Evolutionary conservation across 345 rosid species (phyloP).

Genomic region (Eutrema japonicum): DNA sequence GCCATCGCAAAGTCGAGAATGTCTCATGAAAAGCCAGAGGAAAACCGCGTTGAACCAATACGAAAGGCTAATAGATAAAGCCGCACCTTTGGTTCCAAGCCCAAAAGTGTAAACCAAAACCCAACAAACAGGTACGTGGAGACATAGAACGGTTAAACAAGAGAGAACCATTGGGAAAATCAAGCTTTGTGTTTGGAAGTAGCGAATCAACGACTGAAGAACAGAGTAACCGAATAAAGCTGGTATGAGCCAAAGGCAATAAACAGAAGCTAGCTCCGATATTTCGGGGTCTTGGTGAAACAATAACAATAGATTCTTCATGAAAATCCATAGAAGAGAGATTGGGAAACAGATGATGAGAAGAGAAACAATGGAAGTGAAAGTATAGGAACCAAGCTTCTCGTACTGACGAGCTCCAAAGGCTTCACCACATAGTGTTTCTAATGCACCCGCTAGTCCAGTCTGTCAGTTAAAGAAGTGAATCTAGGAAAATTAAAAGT

Average conservation of each 20-base stretch:
- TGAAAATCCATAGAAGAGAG: constrained; percentile 35
- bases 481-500: background rate
- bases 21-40: constrained; percentile 24
- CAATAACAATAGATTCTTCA: constrained; percentile 6
- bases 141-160: constrained; percentile 9
- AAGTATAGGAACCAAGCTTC: constrained; percentile 29
- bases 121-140: constrained; percentile 36
- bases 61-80: constrained; percentile 23
- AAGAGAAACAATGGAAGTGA: constrained; percentile 29
- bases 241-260: constrained; percentile 34
- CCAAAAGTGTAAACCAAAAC: constrained; percentile 11
- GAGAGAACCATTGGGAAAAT: constrained; percentile 28
- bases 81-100: constrained; percentile 37
- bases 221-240: constrained; percentile 37
- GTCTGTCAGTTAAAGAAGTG: constrained; percentile 13
- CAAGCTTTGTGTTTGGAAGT: constrained; percentile 33
- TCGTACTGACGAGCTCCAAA: constrained; percentile 63
- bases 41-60: constrained; percentile 29
- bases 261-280: constrained; percentile 18
- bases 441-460: constrained; percentile 71
- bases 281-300: constrained; percentile 29
- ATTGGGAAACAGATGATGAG: constrained; percentile 25
- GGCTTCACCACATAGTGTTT: constrained; percentile 77
- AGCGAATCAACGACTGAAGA: constrained; percentile 24
- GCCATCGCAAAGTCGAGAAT: constrained; percentile 14